Evolutionary conservation across 192 early-diverging fungal species (phyloP).

Genomic region (Spizellomyces punctatus): DNA sequence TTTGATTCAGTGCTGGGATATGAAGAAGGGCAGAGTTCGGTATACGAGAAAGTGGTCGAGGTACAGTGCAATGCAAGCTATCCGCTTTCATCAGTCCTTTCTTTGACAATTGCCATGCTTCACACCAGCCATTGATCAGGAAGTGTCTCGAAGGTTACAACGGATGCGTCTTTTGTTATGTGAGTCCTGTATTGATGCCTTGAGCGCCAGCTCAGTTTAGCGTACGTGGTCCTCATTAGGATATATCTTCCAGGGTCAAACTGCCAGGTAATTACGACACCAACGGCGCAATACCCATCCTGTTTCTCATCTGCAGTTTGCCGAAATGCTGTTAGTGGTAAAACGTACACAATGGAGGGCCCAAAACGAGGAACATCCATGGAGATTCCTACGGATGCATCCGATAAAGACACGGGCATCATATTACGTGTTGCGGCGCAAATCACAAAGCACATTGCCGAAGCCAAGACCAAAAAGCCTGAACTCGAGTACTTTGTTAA

Average conservation of each 20-base stretch:
- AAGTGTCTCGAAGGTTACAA: constrained; percentile 48
- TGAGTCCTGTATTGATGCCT: neutral
- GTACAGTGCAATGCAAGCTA: neutral
- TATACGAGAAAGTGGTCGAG: constrained; percentile 40
- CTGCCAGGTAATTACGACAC: constrained; percentile 19
- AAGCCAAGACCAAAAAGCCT: constrained; percentile 28
- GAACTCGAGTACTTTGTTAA: constrained; percentile 47
- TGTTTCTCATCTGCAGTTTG: neutral
- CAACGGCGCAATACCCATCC: neutral
- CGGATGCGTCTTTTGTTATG: constrained; percentile 47
- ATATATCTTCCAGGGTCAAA: constrained; percentile 39
- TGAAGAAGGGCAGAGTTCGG: constrained; percentile 37
- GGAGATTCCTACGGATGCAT: constrained; percentile 27
- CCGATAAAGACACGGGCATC: constrained; percentile 34
- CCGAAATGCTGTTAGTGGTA: constrained; percentile 26
- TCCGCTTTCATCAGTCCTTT: neutral
- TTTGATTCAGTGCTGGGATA: constrained; percentile 45
- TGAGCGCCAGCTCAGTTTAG: too few species aligned
- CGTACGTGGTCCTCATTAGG: too few species aligned
- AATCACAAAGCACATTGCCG: constrained; percentile 26
- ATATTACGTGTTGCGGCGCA: constrained; percentile 35
- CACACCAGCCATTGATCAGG: constrained; percentile 29
- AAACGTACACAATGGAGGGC: constrained; percentile 53
- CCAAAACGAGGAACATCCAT: constrained; percentile 9
- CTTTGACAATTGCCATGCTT: neutral